These are phyloP conservation scores for Penicillium riverlandense DNA, from an alignment of 495 filamentous ascomycete genomes.

Conservation along the genomic window DNA sequence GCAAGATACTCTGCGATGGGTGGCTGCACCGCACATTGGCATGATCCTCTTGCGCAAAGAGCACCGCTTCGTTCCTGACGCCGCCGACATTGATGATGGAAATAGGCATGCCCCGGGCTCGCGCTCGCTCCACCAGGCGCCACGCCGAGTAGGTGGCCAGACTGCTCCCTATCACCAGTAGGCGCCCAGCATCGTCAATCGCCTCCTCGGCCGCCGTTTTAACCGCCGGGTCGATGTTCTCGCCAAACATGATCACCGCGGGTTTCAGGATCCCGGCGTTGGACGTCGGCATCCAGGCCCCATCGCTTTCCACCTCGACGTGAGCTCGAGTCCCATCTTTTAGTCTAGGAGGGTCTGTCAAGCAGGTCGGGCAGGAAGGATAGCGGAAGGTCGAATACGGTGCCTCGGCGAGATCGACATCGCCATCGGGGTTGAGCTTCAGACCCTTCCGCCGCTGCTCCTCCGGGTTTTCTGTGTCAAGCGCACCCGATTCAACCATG, in stretches of 20 bases:
- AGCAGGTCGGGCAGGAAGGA: constrained; percentile 78
- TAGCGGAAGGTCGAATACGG: constrained; percentile 88
- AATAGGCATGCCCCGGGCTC: constrained; percentile 75
- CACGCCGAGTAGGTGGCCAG: constrained; percentile 93
- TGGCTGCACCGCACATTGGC: constrained; percentile 33
- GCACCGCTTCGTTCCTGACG: constrained; percentile 66
- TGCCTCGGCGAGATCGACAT: constrained; percentile 83
- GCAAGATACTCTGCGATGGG: constrained; percentile 29
- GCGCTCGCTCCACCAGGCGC: constrained; percentile 77
- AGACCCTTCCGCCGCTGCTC: constrained; percentile 62
- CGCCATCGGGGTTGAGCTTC: constrained; percentile 87
- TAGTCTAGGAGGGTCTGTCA: constrained; percentile 54
- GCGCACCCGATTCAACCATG: constrained; percentile 62
- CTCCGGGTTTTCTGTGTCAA: constrained; percentile 68
- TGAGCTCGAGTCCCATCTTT: constrained; percentile 47
- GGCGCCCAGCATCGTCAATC: constrained; percentile 62
- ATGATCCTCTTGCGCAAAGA: constrained; percentile 42
- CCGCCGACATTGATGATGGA: constrained; percentile 79
- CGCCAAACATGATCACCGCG: constrained; percentile 91
- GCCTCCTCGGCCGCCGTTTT: constrained; percentile 73
- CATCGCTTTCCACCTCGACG: constrained; percentile 72
- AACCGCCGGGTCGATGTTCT: constrained; percentile 61
- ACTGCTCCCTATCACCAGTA: constrained; percentile 81
- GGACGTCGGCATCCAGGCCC: constrained; percentile 64
- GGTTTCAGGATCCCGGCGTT: constrained; percentile 83